Evolutionary conservation across 768 basidiomycete species (phyloP), one percentile per base, ranked within the genome.

Genomic region (Agrocybe chaxingu): DNA sequence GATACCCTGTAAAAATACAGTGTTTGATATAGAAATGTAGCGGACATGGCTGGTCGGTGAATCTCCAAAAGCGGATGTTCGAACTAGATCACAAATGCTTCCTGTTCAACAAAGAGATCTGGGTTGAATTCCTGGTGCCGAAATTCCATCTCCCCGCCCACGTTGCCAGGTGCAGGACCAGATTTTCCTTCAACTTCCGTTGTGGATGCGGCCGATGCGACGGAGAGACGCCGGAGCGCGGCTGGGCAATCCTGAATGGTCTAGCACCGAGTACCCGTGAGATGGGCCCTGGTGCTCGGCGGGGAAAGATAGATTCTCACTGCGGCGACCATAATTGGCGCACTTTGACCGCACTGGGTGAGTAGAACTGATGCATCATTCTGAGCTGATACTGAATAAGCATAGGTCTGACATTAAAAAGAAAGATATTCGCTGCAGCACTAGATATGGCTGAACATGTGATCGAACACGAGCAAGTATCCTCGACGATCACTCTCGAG

Each of bases 221-320:
- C 48, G 71, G 71, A 0, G 70, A 73, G 48, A 65, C 57, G 2
- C 56, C 59, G 0, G 72, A 74, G 52, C 55, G 65, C 0, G 61
- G 61, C 0, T 74, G 72, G 72, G 47, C 58, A 0, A 47, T 49
- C 6, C 49, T 60, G 4, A 72, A 73, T 49, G 47, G 48, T 0
- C 29, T 65, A 4, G 63, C 66, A 0, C 37, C 29, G 0, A 66
- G 64, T 19, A 70, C 66, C 0, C 54, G 54, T 40, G 66, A 70
- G 48, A 74, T 74, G 72, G 63, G 64, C 0, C 63, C 64, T 0
- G 67, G 66, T 8, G 47, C 58, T 7, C 53, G 64, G 4, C 55
- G 48, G 0, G 68, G 69, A 35, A 63, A 57, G 0, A 33, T 69
- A 0, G 62, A 72, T 36, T 58, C 59, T 39, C 57, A 66, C 32